Conservation (phyloP, 2,329 filamentous ascomycete species). For the Aspergillus thermomutatus region DNA sequence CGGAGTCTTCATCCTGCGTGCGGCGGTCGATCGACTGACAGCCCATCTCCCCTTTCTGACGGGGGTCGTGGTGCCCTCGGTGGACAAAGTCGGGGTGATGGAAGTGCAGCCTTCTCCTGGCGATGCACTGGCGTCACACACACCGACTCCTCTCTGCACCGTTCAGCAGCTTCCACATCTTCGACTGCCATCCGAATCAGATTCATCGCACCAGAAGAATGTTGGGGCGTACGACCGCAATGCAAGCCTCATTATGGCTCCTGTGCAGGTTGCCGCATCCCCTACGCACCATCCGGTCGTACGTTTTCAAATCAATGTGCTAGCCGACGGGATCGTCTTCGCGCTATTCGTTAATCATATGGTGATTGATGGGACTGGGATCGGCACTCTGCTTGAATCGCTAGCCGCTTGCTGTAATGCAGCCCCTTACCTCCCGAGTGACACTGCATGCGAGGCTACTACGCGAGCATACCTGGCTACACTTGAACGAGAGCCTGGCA, state of each 20-base stretch:
- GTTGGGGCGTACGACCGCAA: background rate
- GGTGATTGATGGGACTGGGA: constrained; percentile 3
- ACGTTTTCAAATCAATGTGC: constrained; percentile 3
- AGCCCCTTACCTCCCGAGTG: background rate
- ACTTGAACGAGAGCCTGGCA: background rate
- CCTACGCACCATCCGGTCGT: background rate
- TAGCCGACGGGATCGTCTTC: background rate
- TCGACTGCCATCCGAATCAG: background rate
- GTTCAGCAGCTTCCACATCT: background rate
- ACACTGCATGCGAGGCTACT: background rate
- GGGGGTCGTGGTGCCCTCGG: background rate
- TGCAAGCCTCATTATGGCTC: background rate
- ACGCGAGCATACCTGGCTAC: background rate
- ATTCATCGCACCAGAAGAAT: background rate
- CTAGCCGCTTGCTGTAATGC: constrained; percentile 1
- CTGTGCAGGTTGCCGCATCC: constrained; percentile 1
- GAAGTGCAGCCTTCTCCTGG: background rate
- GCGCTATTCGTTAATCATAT: constrained; percentile 1
- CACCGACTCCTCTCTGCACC: background rate
- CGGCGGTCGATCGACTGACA: background rate
- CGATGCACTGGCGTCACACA: background rate
- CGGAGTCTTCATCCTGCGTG: background rate
- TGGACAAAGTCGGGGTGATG: background rate
- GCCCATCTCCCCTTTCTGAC: background rate
- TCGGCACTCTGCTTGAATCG: constrained; percentile 1